Conservation (phyloP, 2,329 filamentous ascomycete genomes). For the Neoscytalidium dimidiatum region DNA sequence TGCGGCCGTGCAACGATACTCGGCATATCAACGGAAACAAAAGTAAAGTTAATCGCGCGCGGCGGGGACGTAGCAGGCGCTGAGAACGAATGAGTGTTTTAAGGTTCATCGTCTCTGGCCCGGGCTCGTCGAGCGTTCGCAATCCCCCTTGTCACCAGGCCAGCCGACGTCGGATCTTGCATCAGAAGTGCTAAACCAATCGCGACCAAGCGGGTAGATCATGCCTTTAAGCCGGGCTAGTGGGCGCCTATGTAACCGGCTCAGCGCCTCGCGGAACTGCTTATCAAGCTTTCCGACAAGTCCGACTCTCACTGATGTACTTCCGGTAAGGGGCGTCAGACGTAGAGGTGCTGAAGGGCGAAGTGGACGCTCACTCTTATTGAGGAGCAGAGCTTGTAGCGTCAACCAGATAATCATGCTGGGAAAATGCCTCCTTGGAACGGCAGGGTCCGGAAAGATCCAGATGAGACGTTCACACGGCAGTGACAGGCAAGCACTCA, state of each 20-base stretch:
- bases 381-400: background rate
- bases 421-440: background rate
- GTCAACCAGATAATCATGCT: background rate
- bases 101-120: background rate
- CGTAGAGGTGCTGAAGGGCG: background rate
- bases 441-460: background rate
- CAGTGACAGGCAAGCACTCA: background rate
- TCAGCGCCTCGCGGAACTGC: background rate
- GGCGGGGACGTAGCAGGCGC: background rate
- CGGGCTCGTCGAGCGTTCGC: background rate
- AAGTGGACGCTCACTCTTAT: background rate
- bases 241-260: background rate
- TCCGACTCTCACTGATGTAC: background rate
- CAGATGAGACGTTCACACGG: background rate
- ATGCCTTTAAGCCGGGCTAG: background rate
- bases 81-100: background rate
- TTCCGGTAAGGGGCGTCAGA: background rate
- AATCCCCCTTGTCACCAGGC: background rate
- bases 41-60: background rate
- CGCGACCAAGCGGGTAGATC: conserved; percentile 5
- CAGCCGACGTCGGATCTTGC: background rate
- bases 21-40: background rate
- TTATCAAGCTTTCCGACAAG: conserved; percentile 1
- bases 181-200: background rate
- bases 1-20: background rate